Conservation (phyloP, 1,284 basidiomycete species). For the Ganoderma multipileum region DNA sequence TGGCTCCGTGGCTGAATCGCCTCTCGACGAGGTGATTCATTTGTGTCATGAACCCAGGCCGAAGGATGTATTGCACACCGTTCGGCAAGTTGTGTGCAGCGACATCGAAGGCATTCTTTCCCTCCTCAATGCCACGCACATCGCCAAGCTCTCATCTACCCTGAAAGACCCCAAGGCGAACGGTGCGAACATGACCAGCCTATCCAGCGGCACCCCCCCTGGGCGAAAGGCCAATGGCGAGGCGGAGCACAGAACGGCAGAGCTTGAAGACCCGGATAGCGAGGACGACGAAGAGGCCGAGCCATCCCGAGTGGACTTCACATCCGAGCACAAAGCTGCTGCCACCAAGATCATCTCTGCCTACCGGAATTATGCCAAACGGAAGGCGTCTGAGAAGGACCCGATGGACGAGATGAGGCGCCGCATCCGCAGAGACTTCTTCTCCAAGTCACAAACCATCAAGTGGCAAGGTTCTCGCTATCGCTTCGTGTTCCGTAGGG, state of each 20-base stretch:
- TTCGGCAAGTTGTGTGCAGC: not conserved
- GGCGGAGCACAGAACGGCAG: not conserved
- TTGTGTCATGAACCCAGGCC: constrained; percentile 33
- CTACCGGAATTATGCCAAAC: constrained; percentile 41
- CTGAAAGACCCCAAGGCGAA: constrained; percentile 27
- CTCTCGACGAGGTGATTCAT: constrained; percentile 50
- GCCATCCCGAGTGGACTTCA: constrained; percentile 29
- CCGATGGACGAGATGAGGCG: constrained; percentile 12
- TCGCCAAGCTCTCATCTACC: constrained; percentile 40
- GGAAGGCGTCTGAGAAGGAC: constrained; percentile 16
- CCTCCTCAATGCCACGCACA: constrained; percentile 36
- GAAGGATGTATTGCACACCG: not conserved
- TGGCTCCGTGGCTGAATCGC: constrained; percentile 33
- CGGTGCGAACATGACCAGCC: not conserved
- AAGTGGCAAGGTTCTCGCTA: constrained; percentile 45
- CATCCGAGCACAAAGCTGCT: constrained; percentile 39
- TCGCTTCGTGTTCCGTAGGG: constrained; percentile 53
- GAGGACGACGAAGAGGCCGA: constrained; percentile 5
- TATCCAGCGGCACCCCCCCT: not conserved
- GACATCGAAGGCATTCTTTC: not conserved
- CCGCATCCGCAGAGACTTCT: constrained; percentile 35
- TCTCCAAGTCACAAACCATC: constrained; percentile 38
- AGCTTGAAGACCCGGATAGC: not conserved
- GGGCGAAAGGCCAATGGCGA: not conserved
- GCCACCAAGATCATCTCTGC: constrained; percentile 38